Base-by-base conservation (phyloP, 768 basidiomycete species). In the Austroboletus eburneus region DNA sequence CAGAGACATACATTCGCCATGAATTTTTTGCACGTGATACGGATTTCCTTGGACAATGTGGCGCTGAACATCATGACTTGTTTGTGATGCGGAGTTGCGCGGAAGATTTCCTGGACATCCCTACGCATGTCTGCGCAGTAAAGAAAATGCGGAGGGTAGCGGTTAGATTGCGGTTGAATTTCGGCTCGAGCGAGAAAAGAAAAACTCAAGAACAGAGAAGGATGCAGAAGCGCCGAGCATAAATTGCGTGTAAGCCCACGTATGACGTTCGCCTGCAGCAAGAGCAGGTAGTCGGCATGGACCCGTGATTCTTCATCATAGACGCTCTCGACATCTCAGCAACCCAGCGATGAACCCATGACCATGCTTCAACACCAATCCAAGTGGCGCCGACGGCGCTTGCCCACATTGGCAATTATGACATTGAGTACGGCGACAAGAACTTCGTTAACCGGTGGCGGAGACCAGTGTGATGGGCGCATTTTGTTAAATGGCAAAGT, bases 21-120 rank as follows among this genome's bases (percentile, higher is more conserved):
- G 69, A 99, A 99, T 67, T 99, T 98, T 74, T 98, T 98, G 82
- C 96, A 99, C 0, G 96, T 98, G 7, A 85, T 78, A 47, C 96
- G 80, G 48, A 99, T 95, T 55, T 98, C 96, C 76, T 99, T 98
- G 47, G 91, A 83, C 50, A 99, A 72, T 1, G 96, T 99, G 33
- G 96, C 96, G 59, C 92, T 95, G 78, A 99, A 99, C 96, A 99
- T 99, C 96, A 99, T 99, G 57, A 99, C 96, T 78, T 99, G 95
- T 76, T 99, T 99, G 80, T 96, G 93, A 70, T 96, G 95, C 42
- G 96, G 96, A 17, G 96, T 98, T 16, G 91, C 81, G 61, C 95
- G 87, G 81, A 98, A 99, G 62, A 99, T 98, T 75, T 99, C 96
- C 83, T 99, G 96, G 55, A 99, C 95, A 67, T 99, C 96, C 65